Percentiles rank a stretch among this genome's conserved stretches.
Evolutionary conservation across 2,329 filamentous ascomycete genomes (phyloP).

Genomic region (Phaeosphaeria sp.): DNA sequence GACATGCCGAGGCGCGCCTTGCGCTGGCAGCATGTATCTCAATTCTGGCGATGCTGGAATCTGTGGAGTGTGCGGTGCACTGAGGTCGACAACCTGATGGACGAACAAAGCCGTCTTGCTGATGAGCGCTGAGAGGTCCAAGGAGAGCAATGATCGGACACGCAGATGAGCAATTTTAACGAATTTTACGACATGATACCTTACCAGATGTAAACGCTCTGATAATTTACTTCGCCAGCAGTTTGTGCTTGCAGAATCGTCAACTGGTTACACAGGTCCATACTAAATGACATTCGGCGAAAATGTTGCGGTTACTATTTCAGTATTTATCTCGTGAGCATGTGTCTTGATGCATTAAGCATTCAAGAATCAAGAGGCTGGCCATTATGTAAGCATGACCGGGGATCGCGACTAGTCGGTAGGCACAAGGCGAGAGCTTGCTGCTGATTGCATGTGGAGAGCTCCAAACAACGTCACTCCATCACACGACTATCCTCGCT

Average conservation of each 20-base stretch:
- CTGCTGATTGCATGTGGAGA: not conserved
- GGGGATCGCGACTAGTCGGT: not conserved
- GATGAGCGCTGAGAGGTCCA: no score
- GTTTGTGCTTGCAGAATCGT: not conserved
- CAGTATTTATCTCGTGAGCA: not conserved
- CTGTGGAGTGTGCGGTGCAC: conserved; percentile 71
- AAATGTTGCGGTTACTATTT: no score
- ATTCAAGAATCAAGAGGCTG: no score
- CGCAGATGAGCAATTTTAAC: not conserved
- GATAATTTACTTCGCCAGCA: not conserved
- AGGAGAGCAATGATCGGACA: not conserved
- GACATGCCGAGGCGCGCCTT: conserved; percentile 65
- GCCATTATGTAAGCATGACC: not conserved
- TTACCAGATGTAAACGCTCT: not conserved
- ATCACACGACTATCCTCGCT: conserved; percentile 15
- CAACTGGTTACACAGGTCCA: not conserved
- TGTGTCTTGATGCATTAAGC: not conserved
- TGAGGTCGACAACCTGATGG: conserved; percentile 2
- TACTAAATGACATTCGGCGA: no score
- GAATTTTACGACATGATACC: conserved; percentile 1
- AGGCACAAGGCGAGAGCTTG: conserved; percentile 3
- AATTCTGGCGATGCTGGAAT: conserved; percentile 73
- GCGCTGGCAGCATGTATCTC: conserved; percentile 64
- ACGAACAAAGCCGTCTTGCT: not conserved
- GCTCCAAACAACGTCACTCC: conserved; percentile 11